A percentile compares a stretch with the other conserved stretches of the same genome.
phyloP scores from a whole-genome alignment of 352 stramenopile species.

The Lagenidium sp. region DNA sequence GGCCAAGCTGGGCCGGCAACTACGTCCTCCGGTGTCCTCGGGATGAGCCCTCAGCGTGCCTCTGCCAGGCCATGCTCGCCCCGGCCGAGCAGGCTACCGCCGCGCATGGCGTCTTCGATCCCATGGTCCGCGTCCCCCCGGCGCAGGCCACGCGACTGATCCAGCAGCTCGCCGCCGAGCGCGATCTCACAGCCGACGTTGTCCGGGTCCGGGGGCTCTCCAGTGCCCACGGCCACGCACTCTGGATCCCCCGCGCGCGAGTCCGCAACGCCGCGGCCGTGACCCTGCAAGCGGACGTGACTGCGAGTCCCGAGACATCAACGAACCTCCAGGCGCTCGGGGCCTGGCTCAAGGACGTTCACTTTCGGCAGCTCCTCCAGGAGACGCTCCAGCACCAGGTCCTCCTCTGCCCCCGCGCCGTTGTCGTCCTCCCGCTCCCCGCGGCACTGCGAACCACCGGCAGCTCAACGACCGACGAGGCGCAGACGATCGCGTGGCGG shows the following conservation, averaged over 20 bases:
- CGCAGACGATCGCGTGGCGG: slow-evolving; percentile 6
- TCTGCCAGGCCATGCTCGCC: slow-evolving; percentile 36
- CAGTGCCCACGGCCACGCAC: no score
- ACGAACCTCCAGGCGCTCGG: neutral
- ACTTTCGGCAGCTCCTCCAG: slow-evolving; percentile 37
- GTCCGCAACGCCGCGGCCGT: slow-evolving; percentile 36
- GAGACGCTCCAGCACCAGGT: slow-evolving; percentile 49
- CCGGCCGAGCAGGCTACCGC: neutral
- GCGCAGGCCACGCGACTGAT: neutral
- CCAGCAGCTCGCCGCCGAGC: neutral
- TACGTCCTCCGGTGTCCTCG: slow-evolving; percentile 11
- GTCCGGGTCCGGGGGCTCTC: no score
- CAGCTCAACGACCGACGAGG: neutral
- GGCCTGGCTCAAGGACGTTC: slow-evolving; percentile 24
- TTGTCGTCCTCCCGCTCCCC: slow-evolving; percentile 27
- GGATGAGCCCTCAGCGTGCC: slow-evolving; percentile 2
- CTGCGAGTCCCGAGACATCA: neutral
- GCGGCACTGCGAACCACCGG: neutral
- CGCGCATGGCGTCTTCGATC: neutral
- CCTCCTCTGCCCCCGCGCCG: slow-evolving; percentile 24
- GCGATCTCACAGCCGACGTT: slow-evolving; percentile 1
- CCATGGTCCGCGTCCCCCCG: slow-evolving; percentile 1
- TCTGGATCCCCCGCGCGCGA: slow-evolving; percentile 36
- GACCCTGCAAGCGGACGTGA: slow-evolving; percentile 28
- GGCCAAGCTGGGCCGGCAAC: slow-evolving; percentile 26